Evolutionary conservation across 352 stramenopile genomes (phyloP).

Genomic region (Phytophthora lateralis): DNA sequence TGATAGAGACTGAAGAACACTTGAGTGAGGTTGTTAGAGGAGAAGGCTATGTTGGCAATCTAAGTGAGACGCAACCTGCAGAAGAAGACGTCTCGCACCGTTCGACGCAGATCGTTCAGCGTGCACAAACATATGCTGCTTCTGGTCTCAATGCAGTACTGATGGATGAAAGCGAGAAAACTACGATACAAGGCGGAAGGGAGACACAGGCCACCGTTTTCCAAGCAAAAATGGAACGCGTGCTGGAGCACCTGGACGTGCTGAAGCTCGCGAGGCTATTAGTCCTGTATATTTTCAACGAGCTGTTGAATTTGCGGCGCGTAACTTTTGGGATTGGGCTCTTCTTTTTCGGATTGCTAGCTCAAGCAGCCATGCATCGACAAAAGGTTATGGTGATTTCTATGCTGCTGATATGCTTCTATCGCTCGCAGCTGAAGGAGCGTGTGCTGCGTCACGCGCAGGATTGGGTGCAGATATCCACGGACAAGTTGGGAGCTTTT

Average conservation of each 20-base stretch:
- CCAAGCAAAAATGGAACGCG: constrained; percentile 56
- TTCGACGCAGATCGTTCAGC: constrained; percentile 30
- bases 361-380: constrained; percentile 60
- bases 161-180: constrained; percentile 8
- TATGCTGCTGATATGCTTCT: constrained; percentile 69
- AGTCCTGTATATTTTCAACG: constrained; percentile 53
- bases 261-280: constrained; percentile 56
- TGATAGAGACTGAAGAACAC: constrained; percentile 8
- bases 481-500: constrained; percentile 68
- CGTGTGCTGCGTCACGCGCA: constrained; percentile 37
- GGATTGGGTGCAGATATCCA: constrained; percentile 62
- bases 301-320: constrained; percentile 56
- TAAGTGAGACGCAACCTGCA: neutral
- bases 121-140: constrained; percentile 23
- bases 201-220: constrained; percentile 41
- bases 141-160: constrained; percentile 18
- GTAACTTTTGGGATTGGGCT: constrained; percentile 53
- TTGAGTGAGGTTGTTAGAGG: constrained; percentile 1
- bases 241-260: constrained; percentile 63
- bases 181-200: constrained; percentile 10
- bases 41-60: constrained; percentile 2
- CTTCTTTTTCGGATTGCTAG: constrained; percentile 56
- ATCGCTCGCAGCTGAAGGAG: constrained; percentile 60
- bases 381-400: constrained; percentile 80
- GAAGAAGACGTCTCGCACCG: constrained; percentile 1